phyloP scores from a whole-genome alignment of 352 stramenopile genomes.

The Elongisporangium senticosum region DNA sequence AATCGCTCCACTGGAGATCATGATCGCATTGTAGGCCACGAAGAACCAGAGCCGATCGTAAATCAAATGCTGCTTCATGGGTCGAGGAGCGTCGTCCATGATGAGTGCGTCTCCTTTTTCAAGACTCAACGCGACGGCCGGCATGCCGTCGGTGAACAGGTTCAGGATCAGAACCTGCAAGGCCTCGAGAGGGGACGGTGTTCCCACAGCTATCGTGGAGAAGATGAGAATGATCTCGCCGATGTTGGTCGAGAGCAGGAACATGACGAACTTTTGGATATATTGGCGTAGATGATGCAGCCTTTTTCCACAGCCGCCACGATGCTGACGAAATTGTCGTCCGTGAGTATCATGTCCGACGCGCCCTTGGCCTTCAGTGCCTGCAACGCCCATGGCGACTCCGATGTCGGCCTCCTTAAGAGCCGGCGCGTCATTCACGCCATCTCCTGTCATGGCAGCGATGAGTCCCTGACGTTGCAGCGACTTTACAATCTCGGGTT shows the following conservation, averaged over 20 bases:
- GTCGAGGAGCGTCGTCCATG: slow-evolving; percentile 54
- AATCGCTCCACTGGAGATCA: slow-evolving; percentile 39
- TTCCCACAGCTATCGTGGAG: slow-evolving; percentile 43
- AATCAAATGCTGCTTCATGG: slow-evolving; percentile 49
- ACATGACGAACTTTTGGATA: slow-evolving; percentile 99
- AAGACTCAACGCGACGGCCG: slow-evolving; percentile 62
- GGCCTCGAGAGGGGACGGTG: slow-evolving; percentile 88
- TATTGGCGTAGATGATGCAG: slow-evolving; percentile 98
- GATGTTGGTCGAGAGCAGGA: slow-evolving; percentile 97
- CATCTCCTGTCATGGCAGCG: slow-evolving; percentile 97
- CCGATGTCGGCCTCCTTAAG: slow-evolving; percentile 96
- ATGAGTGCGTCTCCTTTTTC: slow-evolving; percentile 62
- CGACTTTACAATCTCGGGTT: slow-evolving; percentile 94
- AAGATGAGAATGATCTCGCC: slow-evolving; percentile 90
- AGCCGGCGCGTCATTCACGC: slow-evolving; percentile 97
- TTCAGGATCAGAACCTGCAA: slow-evolving; percentile 99
- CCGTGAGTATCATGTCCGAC: slow-evolving; percentile 97
- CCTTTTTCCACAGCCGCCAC: slow-evolving; percentile 95
- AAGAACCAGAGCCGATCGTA: slow-evolving; percentile 60
- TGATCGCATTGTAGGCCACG: slow-evolving; percentile 45
- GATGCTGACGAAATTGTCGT: slow-evolving; percentile 98
- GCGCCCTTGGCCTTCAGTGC: slow-evolving; percentile 97
- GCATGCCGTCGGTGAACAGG: slow-evolving; percentile 95
- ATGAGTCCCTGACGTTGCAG: slow-evolving; percentile 85
- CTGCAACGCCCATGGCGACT: slow-evolving; percentile 96